Conservation (phyloP, 116 monocot species). For the Thalassia testudinum region DNA sequence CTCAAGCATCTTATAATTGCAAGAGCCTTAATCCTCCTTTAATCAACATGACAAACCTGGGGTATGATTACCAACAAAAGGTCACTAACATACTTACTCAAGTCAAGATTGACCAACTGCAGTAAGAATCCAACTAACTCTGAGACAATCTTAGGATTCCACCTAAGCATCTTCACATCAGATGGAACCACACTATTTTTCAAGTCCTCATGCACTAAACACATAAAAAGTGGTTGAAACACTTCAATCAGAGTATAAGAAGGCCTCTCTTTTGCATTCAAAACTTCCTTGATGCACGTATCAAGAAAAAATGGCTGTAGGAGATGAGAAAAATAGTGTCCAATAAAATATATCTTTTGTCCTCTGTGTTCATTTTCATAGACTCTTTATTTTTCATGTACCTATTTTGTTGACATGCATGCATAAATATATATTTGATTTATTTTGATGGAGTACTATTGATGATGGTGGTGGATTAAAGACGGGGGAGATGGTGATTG, state of each 20-base stretch:
- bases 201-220: conserved; percentile 69
- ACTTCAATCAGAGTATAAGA: conserved; percentile 29
- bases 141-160: conserved; percentile 84
- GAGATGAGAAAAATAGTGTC: no score
- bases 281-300: conserved; percentile 53
- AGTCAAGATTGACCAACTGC: conserved; percentile 48
- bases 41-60: conserved; percentile 75
- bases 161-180: conserved; percentile 71
- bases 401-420: no score
- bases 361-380: no score
- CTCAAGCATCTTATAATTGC: conserved; percentile 51
- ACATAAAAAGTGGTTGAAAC: conserved; percentile 57
- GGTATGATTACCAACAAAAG: conserved; percentile 68
- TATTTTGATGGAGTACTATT: no score
- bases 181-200: conserved; percentile 50
- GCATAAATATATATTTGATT: no score
- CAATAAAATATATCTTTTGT: no score
- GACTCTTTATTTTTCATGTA: no score
- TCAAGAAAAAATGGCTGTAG: conserved; percentile 78
- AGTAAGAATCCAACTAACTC: conserved; percentile 58
- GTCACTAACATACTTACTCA: conserved; percentile 82
- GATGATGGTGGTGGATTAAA: no score
- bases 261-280: conserved; percentile 80
- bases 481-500: no score
- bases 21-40: conserved; percentile 61